Conservation (phyloP, 805 yeast species). For the Cyberlindnera maritima region DNA sequence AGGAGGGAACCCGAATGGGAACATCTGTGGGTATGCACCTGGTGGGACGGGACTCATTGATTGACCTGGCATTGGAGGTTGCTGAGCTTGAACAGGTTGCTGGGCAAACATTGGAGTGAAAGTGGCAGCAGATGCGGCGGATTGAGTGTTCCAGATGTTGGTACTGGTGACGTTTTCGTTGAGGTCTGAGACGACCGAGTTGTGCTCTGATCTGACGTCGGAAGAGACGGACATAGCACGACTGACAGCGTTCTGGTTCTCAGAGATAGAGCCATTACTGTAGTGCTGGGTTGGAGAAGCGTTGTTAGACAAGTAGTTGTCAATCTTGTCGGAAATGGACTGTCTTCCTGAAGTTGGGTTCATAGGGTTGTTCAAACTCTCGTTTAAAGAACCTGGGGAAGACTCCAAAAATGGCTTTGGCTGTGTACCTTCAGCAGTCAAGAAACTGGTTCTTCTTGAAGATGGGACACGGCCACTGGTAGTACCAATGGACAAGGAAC, state of each 20-base stretch:
- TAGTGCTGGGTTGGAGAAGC: slow-evolving; percentile 35
- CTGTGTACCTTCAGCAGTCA: slow-evolving; percentile 33
- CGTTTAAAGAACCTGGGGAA: slow-evolving; percentile 29
- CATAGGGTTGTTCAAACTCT: slow-evolving; percentile 26
- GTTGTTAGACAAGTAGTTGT: slow-evolving; percentile 49
- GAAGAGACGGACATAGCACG: slow-evolving; percentile 27
- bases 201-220: slow-evolving; percentile 34
- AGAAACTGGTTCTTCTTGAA: slow-evolving; percentile 54
- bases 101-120: slow-evolving; percentile 46
- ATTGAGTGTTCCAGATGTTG: slow-evolving; percentile 66
- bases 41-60: slow-evolving; percentile 18
- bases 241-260: slow-evolving; percentile 1
- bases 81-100: slow-evolving; percentile 12
- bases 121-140: slow-evolving; percentile 57
- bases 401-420: slow-evolving; percentile 25
- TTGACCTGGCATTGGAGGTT: not conserved
- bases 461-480: slow-evolving; percentile 34
- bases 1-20: slow-evolving; percentile 36
- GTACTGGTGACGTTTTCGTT: slow-evolving; percentile 21
- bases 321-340: slow-evolving; percentile 52
- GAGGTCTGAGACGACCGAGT: slow-evolving; percentile 31
- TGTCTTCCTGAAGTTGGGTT: slow-evolving; percentile 20
- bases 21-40: slow-evolving; percentile 30
- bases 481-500: slow-evolving; percentile 34
- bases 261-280: slow-evolving; percentile 18